Conservation (phyloP, 352 stramenopile genomes). For the Globisporangium middletonii region DNA sequence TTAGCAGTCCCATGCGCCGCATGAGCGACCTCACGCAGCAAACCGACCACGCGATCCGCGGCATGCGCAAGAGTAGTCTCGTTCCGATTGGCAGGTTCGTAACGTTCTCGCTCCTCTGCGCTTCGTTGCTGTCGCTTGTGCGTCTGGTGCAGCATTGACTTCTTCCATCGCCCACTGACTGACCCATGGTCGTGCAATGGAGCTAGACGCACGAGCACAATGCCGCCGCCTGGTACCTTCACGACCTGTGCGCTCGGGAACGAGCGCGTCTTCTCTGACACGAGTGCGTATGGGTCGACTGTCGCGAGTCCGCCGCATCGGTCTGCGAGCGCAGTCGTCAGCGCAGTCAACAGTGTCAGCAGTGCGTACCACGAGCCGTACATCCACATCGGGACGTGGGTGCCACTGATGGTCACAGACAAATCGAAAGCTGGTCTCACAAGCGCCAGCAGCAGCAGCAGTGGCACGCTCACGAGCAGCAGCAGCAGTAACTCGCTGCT, state of each 20-base stretch:
- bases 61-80: conserved; percentile 31
- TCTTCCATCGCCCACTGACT: background rate
- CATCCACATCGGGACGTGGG: conserved; percentile 73
- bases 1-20: conserved; percentile 44
- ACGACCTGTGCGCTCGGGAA: conserved; percentile 31
- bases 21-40: conserved; percentile 46
- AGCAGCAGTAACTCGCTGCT: too few relatives aligned
- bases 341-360: background rate
- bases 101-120: background rate
- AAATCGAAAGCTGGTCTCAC: conserved; percentile 6
- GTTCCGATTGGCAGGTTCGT: conserved; percentile 10
- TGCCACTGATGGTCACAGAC: conserved; percentile 54
- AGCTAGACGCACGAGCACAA: conserved; percentile 18
- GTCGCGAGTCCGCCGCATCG: background rate
- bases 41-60: conserved; percentile 48
- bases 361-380: conserved; percentile 54
- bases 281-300: background rate
- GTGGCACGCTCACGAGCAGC: too few relatives aligned
- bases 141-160: background rate
- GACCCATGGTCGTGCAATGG: too few relatives aligned
- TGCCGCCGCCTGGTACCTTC: conserved; percentile 4
- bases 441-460: too few relatives aligned
- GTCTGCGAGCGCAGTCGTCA: background rate
- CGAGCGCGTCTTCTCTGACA: conserved; percentile 4
- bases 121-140: too few relatives aligned